These are phyloP conservation scores for Entoloma clypeatum DNA, from an alignment of 1,284 basidiomycete species.

Conservation along the genomic window DNA sequence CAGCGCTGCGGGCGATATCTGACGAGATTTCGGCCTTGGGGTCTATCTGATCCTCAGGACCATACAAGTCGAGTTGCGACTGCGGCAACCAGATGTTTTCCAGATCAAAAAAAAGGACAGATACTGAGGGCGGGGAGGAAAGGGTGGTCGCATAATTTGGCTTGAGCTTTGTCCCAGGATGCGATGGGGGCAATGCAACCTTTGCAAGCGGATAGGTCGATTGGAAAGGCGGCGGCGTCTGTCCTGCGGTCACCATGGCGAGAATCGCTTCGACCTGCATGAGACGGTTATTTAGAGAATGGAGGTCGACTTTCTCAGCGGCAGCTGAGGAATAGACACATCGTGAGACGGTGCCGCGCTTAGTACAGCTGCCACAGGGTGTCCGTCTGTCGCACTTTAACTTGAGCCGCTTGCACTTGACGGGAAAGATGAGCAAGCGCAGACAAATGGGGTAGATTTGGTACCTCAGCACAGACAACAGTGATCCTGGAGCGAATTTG, in stretches of 20 bases:
- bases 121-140: conserved; percentile 46
- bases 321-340: conserved; percentile 78
- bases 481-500: conserved; percentile 77
- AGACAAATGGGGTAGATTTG: conserved; percentile 21
- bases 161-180: conserved; percentile 18
- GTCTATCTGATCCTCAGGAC: conserved; percentile 10
- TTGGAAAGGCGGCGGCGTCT: conserved; percentile 36
- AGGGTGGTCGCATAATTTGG: conserved; percentile 26
- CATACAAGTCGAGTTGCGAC: conserved; percentile 17
- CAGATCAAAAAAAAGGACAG: conserved; percentile 54
- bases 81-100: conserved; percentile 50
- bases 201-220: conserved; percentile 31
- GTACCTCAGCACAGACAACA: conserved; percentile 77
- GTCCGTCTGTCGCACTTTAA: conserved; percentile 74
- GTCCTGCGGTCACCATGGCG: conserved; percentile 44
- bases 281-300: conserved; percentile 75
- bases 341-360: conserved; percentile 67
- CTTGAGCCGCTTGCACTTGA: conserved; percentile 77
- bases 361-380: conserved; percentile 71
- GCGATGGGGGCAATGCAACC: conserved; percentile 12
- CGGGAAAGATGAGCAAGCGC: conserved; percentile 12
- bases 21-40: conserved; percentile 6
- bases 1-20: conserved; percentile 14
- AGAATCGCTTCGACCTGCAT: conserved; percentile 52
- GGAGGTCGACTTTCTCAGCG: conserved; percentile 78